These are phyloP conservation scores for Amanita subjunquillea DNA, from an alignment of 768 basidiomycete species.

Conservation along the genomic window DNA sequence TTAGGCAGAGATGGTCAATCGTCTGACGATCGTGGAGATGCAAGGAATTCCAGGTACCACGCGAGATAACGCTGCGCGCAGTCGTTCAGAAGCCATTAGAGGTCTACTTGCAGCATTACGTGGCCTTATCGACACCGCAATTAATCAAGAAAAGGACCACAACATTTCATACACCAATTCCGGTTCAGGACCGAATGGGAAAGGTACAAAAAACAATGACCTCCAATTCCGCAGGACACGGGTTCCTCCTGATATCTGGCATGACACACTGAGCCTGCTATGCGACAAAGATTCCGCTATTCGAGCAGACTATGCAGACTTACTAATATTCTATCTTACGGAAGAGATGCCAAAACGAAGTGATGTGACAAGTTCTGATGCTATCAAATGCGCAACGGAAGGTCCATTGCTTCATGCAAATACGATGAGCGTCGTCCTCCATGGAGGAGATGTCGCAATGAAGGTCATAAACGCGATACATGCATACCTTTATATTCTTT, in stretches of 20 bases:
- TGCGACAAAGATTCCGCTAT: constrained; percentile 75
- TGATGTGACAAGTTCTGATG: constrained; percentile 37
- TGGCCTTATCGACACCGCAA: constrained; percentile 59
- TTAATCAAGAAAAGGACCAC: constrained; percentile 27
- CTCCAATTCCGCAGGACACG: constrained; percentile 48
- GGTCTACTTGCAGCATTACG: constrained; percentile 60
- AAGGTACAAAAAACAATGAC: constrained; percentile 17
- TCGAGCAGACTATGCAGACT: constrained; percentile 65
- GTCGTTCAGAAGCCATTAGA: constrained; percentile 56
- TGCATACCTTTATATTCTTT: constrained; percentile 72
- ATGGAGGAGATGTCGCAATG: constrained; percentile 48
- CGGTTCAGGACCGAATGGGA: constrained; percentile 16
- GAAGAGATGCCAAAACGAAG: constrained; percentile 64
- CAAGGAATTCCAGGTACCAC: constrained; percentile 41
- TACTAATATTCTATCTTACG: constrained; percentile 66
- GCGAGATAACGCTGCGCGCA: constrained; percentile 18
- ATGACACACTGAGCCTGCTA: constrained; percentile 77
- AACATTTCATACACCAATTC: constrained; percentile 11
- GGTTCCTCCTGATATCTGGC: constrained; percentile 80
- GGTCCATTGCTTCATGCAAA: constrained; percentile 36
- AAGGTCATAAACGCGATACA: constrained; percentile 75
- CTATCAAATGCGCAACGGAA: constrained; percentile 34
- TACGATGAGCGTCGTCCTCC: constrained; percentile 36
- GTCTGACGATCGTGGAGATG: constrained; percentile 61
- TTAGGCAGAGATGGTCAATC: constrained; percentile 66